These are phyloP conservation scores for Epichloe bromicola DNA, from an alignment of 2,329 filamentous ascomycete genomes.

Conservation along the genomic window DNA sequence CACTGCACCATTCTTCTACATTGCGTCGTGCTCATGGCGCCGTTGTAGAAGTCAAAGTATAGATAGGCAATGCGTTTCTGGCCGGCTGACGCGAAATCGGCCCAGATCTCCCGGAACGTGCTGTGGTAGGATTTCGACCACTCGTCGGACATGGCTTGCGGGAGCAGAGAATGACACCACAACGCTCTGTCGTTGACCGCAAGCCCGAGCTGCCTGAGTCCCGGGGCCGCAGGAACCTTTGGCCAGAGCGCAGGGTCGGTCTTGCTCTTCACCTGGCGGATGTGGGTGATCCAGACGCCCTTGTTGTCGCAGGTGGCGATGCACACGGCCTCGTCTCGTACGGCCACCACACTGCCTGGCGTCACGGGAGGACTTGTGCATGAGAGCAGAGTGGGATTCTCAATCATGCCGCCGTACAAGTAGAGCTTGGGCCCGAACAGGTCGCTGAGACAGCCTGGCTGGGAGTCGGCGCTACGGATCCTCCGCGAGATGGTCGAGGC, in stretches of 20 bases:
- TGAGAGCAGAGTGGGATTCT: conserved; percentile 13
- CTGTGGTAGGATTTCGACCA: conserved; percentile 16
- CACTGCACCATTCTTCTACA: conserved; percentile 23
- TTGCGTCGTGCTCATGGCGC: conserved; percentile 27
- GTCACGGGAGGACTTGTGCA: neutral
- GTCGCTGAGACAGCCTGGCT: conserved; percentile 26
- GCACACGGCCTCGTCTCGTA: conserved; percentile 23
- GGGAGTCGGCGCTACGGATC: conserved; percentile 27
- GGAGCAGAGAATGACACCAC: conserved; percentile 6
- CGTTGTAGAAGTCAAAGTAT: conserved; percentile 31
- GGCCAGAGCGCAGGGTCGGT: conserved; percentile 25
- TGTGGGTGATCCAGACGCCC: conserved; percentile 28
- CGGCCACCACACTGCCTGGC: conserved; percentile 19
- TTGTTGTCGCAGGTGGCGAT: conserved; percentile 24
- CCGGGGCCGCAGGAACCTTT: conserved; percentile 24
- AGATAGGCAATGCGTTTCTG: conserved; percentile 21
- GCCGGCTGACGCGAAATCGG: conserved; percentile 19
- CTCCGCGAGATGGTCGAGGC: conserved; percentile 27
- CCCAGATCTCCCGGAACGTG: conserved; percentile 27
- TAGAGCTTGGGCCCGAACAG: conserved; percentile 24
- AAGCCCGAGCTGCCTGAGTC: conserved; percentile 21
- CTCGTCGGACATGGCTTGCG: conserved; percentile 9
- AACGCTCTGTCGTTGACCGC: conserved; percentile 10
- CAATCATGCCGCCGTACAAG: conserved; percentile 27
- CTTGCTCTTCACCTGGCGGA: conserved; percentile 25